Base-by-base conservation (phyloP, 768 basidiomycete species). In the Russula sp. region DNA sequence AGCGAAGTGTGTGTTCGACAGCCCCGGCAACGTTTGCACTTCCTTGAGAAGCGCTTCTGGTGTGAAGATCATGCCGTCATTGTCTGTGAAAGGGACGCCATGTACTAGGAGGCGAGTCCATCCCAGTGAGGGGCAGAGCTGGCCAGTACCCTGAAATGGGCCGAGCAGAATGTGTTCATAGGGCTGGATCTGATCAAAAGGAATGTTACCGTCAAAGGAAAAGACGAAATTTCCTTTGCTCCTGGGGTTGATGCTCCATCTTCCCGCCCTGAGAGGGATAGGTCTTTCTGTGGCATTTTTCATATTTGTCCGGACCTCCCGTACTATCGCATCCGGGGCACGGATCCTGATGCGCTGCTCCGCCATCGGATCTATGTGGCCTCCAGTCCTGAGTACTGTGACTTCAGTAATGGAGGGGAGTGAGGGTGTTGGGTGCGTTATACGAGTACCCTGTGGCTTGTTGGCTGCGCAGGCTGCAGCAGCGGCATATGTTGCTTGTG, bases 141-240 rank as follows among this genome's bases (percentile, higher is more conserved):
- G 16, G 0, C 49, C 49, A 9, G 29, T 3, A 3, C 49, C 49
- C 2, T n/a, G 7, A 10, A 50, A n/a, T 0, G 32, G 49, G 0
- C 7, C 6, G 0, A 50, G 49, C 0, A 50, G 22, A 0, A 50
- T 7, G 22, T 13, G 49, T 18, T 50, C 49, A 2, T 35, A 50
- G 0, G 49, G 0, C 0, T 0, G 0, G 5, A 50, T 50, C 1
- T 35, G 4, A 0, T 18, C 9, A 6, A 50, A 50, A 0, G 49
- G 49, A 1, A 49, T 29, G 2, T 32, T 49, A 11, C 47, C 47
- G 2, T 49, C 47, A 16, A 49, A 49, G 0, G 47, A 49, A 7
- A 7, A 49, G 14, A 49, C 47, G 11, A 49, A 49, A 8, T 50
- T 50, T 0, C 49, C 49, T n/a, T 20, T 50, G 32, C 49, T 50